These are phyloP conservation scores for Neotropicomus parvogracilis DNA, from an alignment of 1,284 basidiomycete species.

Conservation along the genomic window DNA sequence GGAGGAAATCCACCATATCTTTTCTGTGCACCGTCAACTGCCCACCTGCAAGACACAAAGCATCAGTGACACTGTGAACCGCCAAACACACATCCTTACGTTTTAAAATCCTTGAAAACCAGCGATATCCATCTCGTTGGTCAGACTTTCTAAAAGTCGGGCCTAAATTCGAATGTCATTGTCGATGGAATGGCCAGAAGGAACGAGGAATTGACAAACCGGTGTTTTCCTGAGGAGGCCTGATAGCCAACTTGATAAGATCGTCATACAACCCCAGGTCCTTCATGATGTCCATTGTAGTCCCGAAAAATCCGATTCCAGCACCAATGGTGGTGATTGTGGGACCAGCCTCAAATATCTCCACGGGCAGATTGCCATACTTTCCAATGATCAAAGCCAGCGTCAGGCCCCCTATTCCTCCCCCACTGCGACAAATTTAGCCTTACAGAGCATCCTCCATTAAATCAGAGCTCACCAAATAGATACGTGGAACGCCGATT, in stretches of 20 bases:
- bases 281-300: conserved; percentile 36
- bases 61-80: background rate
- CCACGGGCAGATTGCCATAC: conserved; percentile 22
- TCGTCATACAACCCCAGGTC: conserved; percentile 31
- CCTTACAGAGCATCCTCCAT: background rate
- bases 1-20: conserved; percentile 33
- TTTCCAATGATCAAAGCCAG: conserved; percentile 35
- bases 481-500: conserved; percentile 11
- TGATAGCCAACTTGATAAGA: conserved; percentile 6
- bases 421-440: conserved; percentile 30
- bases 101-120: conserved; percentile 17
- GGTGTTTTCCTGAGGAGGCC: conserved; percentile 12
- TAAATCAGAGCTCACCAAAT: conserved; percentile 8
- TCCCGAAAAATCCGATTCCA: conserved; percentile 36
- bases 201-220: conserved; percentile 5
- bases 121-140: conserved; percentile 23
- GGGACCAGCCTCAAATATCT: conserved; percentile 36
- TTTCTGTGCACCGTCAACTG: conserved; percentile 31
- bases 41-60: conserved; percentile 20
- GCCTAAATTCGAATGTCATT: conserved; percentile 3
- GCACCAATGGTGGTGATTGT: conserved; percentile 37
- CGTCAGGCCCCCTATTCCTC: conserved; percentile 38
- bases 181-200: too few relatives aligned
- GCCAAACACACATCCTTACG: conserved; percentile 1
- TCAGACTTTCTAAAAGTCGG: conserved; percentile 25